Base-by-base conservation (phyloP, 805 yeast genomes). In the Zygosaccharomyces bisporus region DNA sequence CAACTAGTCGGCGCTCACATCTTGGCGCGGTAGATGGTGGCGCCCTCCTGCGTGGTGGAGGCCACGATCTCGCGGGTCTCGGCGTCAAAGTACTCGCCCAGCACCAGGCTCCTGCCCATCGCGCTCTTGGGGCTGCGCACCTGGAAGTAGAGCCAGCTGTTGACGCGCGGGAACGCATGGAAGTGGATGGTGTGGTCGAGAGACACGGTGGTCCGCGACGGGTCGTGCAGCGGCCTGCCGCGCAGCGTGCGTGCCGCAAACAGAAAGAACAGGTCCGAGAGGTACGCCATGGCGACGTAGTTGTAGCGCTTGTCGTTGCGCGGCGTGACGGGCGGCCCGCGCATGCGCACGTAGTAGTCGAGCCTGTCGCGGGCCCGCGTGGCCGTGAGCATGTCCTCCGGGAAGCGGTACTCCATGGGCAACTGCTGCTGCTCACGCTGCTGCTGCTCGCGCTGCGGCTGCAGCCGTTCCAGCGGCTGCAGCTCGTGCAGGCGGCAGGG, bases 141-240 rank as follows among this genome's bases (percentile, higher is more conserved):
- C 38, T 74, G 69, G 43, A 75, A 74, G 12, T 71, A 67, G 56
- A 77, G 62, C 80, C 83, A 81, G 32, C 78, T 70, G 36, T 72
- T 67, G 2, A 70, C 65, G 36, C 70, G 66, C 43, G 65, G 65
- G 17, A 54, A 40, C 29, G 72, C 76, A 56, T 81, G 86, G 67
- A 83, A 81, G 60, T 81, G 80, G 23, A 85, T 73, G 0, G 80
- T 65, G 57, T 83, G 90, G 52, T 83, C 89, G 49, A 83, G 61
- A 17, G 85, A 78, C 3, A 80, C 81, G 12, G 80, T 74, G 5
- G 20, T 36, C 50, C 77, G 73, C 29, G 70, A 71, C 13, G 76
- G 69, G 16, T 74, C 68, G 46, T 68, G 70, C 58, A 73, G 55
- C 17, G 72, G 73, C 33, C 72, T 61, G 41, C 76, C 59, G 43